Evolutionary conservation across 768 basidiomycete species (phyloP).

Genomic region (Suillus americanus): DNA sequence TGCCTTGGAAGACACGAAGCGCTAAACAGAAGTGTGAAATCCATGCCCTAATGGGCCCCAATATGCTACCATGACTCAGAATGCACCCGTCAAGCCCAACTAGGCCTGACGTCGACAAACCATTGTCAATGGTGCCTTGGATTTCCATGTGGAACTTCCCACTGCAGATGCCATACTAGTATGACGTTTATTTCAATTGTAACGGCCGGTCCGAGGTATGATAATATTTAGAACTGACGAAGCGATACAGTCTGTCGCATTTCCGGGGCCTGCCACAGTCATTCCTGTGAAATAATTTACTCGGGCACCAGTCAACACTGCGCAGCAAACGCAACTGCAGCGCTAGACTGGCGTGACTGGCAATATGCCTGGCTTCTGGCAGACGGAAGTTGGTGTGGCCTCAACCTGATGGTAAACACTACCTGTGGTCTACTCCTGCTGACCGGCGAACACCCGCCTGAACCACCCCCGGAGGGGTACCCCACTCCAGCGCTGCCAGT

Average conservation of each 20-base stretch:
- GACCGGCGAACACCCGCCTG: too few species aligned
- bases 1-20: too few species aligned
- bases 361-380: too few species aligned
- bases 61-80: too few species aligned
- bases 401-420: too few species aligned
- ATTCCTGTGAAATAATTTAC: not conserved
- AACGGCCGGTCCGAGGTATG: not conserved
- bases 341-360: too few species aligned
- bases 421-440: too few species aligned
- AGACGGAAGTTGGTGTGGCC: too few species aligned
- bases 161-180: not conserved
- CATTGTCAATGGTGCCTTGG: not conserved
- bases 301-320: not conserved
- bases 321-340: not conserved
- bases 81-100: too few species aligned
- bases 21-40: too few species aligned
- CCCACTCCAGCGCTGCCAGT: not conserved
- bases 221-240: not conserved
- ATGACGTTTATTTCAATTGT: not conserved
- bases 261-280: not conserved
- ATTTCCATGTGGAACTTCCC: not conserved
- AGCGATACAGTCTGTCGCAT: not conserved
- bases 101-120: too few species aligned
- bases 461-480: not conserved
- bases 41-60: too few species aligned